Evolutionary conservation across 148 eudicot genomes (phyloP).

Genomic region (Salicornia ramosissima): DNA sequence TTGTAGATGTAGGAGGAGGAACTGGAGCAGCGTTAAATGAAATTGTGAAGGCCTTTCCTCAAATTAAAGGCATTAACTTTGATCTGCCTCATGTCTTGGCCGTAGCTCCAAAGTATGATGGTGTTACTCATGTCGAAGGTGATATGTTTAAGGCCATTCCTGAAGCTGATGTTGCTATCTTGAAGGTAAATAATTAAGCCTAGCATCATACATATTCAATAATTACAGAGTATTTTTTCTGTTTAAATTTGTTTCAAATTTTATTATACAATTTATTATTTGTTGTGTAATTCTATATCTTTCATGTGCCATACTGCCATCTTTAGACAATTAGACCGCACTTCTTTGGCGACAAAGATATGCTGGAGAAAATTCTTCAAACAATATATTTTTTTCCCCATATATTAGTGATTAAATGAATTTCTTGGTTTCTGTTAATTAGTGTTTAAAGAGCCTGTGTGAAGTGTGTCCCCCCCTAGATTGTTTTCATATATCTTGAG

Average conservation of each 20-base stretch:
- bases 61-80: constrained; percentile 53
- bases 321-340: too few relatives aligned
- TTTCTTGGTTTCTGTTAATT: too few relatives aligned
- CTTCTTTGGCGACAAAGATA: too few relatives aligned
- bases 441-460: too few relatives aligned
- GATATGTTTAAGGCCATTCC: constrained; percentile 50
- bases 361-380: too few relatives aligned
- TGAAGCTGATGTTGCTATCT: constrained; percentile 40
- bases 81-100: constrained; percentile 52
- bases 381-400: too few relatives aligned
- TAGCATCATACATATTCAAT: neutral
- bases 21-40: constrained; percentile 33
- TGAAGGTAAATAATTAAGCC: constrained; percentile 38
- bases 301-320: too few relatives aligned
- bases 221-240: neutral
- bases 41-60: constrained; percentile 33
- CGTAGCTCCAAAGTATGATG: constrained; percentile 31
- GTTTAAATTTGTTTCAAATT: too few relatives aligned
- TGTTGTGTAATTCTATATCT: neutral
- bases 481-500: neutral
- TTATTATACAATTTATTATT: neutral
- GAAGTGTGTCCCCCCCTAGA: neutral
- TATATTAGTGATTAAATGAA: too few relatives aligned
- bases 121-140: constrained; percentile 54
- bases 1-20: constrained; percentile 70